These are phyloP conservation scores for Pythium sp. DNA, from an alignment of 352 stramenopile species.

Conservation along the genomic window DNA sequence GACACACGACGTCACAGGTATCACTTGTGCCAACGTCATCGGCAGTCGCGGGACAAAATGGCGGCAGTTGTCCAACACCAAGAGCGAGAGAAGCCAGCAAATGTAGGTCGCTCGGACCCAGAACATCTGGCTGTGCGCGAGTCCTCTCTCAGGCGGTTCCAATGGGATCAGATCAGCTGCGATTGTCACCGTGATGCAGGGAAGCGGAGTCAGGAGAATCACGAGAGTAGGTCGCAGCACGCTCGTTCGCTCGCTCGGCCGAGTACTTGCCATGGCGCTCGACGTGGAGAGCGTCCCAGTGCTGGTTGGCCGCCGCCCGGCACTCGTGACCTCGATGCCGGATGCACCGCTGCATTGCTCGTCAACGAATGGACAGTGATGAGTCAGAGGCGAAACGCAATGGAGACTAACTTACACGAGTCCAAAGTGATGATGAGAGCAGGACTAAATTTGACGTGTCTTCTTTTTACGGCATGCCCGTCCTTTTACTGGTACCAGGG, in stretches of 20 bases:
- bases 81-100: slow-evolving; percentile 11
- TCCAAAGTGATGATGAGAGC: too few relatives aligned
- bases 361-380: too few relatives aligned
- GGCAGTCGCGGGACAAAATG: slow-evolving; percentile 11
- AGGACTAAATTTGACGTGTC: too few relatives aligned
- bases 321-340: neutral
- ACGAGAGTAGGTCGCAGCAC: neutral
- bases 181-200: neutral
- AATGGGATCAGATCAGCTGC: slow-evolving; percentile 11
- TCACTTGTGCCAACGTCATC: neutral
- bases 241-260: neutral
- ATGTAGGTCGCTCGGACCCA: slow-evolving; percentile 14
- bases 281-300: slow-evolving; percentile 11
- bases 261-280: slow-evolving; percentile 20
- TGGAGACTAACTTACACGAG: too few relatives aligned
- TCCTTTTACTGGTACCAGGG: too few relatives aligned
- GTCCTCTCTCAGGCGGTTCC: neutral
- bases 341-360: too few relatives aligned
- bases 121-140: slow-evolving; percentile 2
- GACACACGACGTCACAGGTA: neutral
- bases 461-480: too few relatives aligned
- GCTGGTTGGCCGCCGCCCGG: neutral
- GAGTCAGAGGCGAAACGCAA: too few relatives aligned
- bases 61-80: slow-evolving; percentile 10
- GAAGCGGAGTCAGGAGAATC: slow-evolving; percentile 15